A percentile compares a stretch with the other conserved stretches of the same genome.
Conservation (phyloP, 257 asterid species). For the Striga asiatica region DNA sequence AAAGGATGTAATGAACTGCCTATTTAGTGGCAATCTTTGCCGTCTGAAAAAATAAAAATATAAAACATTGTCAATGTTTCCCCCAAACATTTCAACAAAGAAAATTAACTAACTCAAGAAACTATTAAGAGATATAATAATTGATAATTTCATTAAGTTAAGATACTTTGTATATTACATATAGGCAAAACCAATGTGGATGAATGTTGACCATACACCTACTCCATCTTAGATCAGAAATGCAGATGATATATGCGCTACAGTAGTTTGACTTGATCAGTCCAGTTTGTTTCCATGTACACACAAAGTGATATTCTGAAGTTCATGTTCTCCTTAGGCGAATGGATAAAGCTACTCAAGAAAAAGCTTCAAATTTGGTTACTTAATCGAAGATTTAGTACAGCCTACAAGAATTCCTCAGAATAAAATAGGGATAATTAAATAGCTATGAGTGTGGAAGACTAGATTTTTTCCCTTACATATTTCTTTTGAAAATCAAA, state of each 20-base stretch:
- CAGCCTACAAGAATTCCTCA: no score
- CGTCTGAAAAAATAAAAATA: constrained; percentile 45
- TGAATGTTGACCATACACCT: not conserved
- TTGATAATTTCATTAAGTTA: not conserved
- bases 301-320: not conserved
- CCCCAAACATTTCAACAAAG: not conserved
- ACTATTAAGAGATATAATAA: not conserved
- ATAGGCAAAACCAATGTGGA: constrained; percentile 2
- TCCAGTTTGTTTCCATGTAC: not conserved
- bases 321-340: not conserved
- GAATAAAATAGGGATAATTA: not conserved
- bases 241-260: not conserved
- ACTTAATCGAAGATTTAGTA: not conserved
- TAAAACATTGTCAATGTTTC: not conserved
- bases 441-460: not conserved
- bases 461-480: not conserved
- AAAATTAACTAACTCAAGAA: not conserved
- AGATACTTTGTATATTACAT: not conserved
- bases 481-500: not conserved
- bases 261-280: not conserved
- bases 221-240: not conserved
- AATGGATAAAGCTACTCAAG: not conserved
- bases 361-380: not conserved
- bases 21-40: constrained; percentile 55
- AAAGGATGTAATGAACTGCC: constrained; percentile 52